A percentile compares a stretch with the other conserved stretches of the same genome.
Conservation (phyloP, 139 green algal genomes). For the Auxenochlorella pyrenoidosa region DNA sequence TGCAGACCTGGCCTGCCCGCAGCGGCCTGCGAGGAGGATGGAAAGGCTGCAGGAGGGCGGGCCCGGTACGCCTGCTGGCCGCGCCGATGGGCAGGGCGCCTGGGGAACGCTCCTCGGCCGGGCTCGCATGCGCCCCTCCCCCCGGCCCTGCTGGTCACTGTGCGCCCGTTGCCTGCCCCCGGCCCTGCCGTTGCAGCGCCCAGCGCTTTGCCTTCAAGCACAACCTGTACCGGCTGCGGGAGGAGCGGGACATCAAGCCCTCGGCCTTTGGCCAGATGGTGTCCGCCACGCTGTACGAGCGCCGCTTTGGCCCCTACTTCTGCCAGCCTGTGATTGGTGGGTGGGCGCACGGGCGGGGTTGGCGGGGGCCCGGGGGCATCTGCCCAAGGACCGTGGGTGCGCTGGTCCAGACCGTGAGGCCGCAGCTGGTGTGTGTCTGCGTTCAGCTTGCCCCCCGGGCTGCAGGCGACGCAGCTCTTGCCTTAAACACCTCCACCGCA, state of each 20-base stretch:
- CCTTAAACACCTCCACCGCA: no score
- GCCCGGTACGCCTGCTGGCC: no score
- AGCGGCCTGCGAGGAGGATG: not conserved
- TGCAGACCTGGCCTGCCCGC: not conserved
- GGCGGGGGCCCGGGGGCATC: no score
- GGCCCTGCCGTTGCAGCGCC: conserved; percentile 30
- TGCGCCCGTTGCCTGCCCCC: no score
- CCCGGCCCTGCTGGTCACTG: not conserved
- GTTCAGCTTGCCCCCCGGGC: no score
- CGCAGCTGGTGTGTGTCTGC: no score
- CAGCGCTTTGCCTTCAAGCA: conserved; percentile 93
- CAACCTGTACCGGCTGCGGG: conserved; percentile 98
- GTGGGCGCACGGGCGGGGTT: conserved; percentile 41
- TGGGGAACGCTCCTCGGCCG: no score
- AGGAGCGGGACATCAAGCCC: conserved; percentile 97
- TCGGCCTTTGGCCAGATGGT: conserved; percentile 93
- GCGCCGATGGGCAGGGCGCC: no score
- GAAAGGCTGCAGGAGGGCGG: no score
- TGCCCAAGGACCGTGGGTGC: no score
- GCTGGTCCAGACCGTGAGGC: no score
- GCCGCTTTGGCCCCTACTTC: conserved; percentile 91
- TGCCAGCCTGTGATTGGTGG: conserved; percentile 86
- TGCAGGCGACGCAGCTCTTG: no score
- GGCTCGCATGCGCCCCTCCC: not conserved
- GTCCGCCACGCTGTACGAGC: conserved; percentile 95